Base-by-base conservation (phyloP, 164 flowering plant species). In the Stephania japonica region DNA sequence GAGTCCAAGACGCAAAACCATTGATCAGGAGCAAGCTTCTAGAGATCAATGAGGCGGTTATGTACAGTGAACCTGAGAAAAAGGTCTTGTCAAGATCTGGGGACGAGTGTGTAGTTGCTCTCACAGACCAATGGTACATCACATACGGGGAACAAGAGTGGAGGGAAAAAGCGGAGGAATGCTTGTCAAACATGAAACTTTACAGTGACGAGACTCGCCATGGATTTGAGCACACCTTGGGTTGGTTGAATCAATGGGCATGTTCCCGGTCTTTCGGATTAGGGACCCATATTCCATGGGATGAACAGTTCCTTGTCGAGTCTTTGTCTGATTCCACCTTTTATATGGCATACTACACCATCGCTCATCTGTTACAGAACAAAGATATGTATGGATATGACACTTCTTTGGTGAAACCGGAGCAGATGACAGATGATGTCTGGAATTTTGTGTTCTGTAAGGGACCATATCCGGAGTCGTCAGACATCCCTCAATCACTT, bases 61-160 rank as follows among this genome's bases (percentile, higher is more conserved):
- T 78, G 73, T 94, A 94, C 73, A 92, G 97, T 76, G 98, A 93
- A 75, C 98, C 98, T 9, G 97, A 91, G 78, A 91, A 90, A 82
- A 85, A 78, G 68, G 96, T 91, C 13, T 81, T 89, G 85, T 91
- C 97, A 19, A 86, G 97, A 75, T 93, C 97, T 6, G 98, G 97
- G 18, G 98, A 91, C 78, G 98, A 93, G 79, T 93, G 98, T 80
- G 90, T 93, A 59, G 98, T 91, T 73, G 97, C 97, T 65, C 85
- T 91, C 64, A 93, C 97, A 19, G 96, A 91, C 78, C 98, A 91
- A 74, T 93, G 97, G 97, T 93, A 90, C 77, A 80, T 91, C 73
- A 89, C 83, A 12, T 93, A 93, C 74, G 97, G 97, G 43, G 98
- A 94, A 78, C 13, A 63, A 42, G 94, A 89, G 68, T 93, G 97